Percentiles rank a stretch among this genome's conserved stretches.
These are phyloP conservation scores for Trichoderma erinaceum DNA, from an alignment of 495 filamentous ascomycete genomes.

Conservation along the genomic window DNA sequence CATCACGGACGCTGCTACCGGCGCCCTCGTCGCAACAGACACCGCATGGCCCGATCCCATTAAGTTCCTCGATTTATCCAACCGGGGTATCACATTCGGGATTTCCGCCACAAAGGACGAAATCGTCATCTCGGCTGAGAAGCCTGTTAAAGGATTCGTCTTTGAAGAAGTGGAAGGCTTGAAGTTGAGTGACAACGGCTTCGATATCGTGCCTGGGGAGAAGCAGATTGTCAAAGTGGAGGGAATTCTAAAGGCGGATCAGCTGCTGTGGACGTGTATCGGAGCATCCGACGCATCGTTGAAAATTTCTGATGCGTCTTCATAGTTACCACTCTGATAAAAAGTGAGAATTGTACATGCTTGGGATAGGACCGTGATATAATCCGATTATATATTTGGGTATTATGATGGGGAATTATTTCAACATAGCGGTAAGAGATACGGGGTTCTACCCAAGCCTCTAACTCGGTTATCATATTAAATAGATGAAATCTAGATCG, in stretches of 20 bases:
- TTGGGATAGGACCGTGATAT: too few relatives aligned
- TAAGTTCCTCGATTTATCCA: conserved; percentile 64
- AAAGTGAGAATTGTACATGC: not conserved
- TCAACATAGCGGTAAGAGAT: too few relatives aligned
- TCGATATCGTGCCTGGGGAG: conserved; percentile 42
- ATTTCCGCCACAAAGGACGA: conserved; percentile 9
- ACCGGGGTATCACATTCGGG: conserved; percentile 27
- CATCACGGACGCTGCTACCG: conserved; percentile 35
- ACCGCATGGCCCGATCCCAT: conserved; percentile 77
- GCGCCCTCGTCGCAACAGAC: conserved; percentile 51
- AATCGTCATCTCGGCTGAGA: conserved; percentile 30
- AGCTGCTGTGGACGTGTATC: conserved; percentile 26
- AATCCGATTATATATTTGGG: too few relatives aligned
- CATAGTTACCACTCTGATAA: not conserved
- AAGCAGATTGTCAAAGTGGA: conserved; percentile 27
- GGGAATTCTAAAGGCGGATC: conserved; percentile 17
- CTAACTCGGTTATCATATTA: too few relatives aligned
- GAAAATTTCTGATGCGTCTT: not conserved
- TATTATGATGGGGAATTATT: too few relatives aligned
- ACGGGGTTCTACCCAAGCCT: too few relatives aligned
- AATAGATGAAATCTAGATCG: too few relatives aligned
- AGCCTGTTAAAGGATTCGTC: conserved; percentile 44
- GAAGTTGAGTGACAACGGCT: conserved; percentile 42
- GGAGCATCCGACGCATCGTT: conserved; percentile 14
- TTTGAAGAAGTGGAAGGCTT: conserved; percentile 37